phyloP scores from a whole-genome alignment of 495 filamentous ascomycete genomes.

The Xylaria palmicola region DNA sequence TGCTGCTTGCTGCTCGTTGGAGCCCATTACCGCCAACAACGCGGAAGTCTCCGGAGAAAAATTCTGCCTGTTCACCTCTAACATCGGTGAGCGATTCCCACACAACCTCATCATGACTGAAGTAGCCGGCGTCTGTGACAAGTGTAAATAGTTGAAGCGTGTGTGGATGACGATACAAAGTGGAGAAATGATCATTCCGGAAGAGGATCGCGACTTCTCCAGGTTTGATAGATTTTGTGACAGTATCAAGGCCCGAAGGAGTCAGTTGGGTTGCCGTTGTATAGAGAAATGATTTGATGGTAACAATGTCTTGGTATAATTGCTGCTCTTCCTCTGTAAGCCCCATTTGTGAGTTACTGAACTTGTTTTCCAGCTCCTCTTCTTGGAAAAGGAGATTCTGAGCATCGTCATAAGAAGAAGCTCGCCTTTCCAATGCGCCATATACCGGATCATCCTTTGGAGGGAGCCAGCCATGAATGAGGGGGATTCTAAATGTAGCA shows the following conservation, averaged over 20 bases:
- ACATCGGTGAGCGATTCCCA: constrained; percentile 94
- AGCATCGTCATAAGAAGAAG: constrained; percentile 82
- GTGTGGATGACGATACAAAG: constrained; percentile 77
- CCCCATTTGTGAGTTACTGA: constrained; percentile 50
- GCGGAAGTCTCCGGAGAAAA: constrained; percentile 88
- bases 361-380: constrained; percentile 81
- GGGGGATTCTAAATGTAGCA: constrained; percentile 77
- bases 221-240: constrained; percentile 62
- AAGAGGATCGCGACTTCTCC: constrained; percentile 86
- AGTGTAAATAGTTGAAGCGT: constrained; percentile 70
- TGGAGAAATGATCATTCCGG: constrained; percentile 95
- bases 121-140: constrained; percentile 91
- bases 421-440: constrained; percentile 65
- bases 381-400: constrained; percentile 84
- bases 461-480: constrained; percentile 94
- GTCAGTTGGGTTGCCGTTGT: constrained; percentile 85
- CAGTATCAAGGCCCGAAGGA: constrained; percentile 69
- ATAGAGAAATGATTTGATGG: constrained; percentile 77
- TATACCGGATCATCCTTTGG: constrained; percentile 59
- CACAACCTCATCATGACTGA: constrained; percentile 84
- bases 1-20: constrained; percentile 18
- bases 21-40: constrained; percentile 61
- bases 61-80: constrained; percentile 76
- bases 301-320: constrained; percentile 73
- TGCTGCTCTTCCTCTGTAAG: constrained; percentile 65